Conservation (phyloP, 2,329 filamentous ascomycete species). For the Periconia digitata region DNA sequence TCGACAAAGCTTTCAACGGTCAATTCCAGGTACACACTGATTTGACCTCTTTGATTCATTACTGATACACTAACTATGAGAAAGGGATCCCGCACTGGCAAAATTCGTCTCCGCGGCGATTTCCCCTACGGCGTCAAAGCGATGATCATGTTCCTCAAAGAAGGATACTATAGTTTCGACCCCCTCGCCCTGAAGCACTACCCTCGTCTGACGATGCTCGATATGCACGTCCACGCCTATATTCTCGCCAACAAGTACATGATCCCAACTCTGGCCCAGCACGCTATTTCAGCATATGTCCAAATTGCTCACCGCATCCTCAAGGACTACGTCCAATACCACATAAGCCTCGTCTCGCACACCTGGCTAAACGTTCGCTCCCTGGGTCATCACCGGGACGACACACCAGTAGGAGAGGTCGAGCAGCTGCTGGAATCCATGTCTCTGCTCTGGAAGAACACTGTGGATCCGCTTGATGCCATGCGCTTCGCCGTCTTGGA, state of each 20-base stretch:
- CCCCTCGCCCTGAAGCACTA: conserved; percentile 6
- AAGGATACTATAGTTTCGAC: conserved; percentile 20
- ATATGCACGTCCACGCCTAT: conserved; percentile 30
- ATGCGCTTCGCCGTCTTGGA: conserved; percentile 19
- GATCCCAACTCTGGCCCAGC: conserved; percentile 11
- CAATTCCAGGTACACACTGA: neutral
- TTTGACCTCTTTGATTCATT: neutral
- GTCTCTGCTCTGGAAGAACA: conserved; percentile 26
- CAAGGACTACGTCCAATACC: neutral
- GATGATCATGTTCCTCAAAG: conserved; percentile 18
- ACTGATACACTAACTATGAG: neutral
- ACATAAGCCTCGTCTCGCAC: neutral
- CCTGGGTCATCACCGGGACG: neutral
- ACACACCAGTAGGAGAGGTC: conserved; percentile 3
- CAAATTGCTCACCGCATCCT: conserved; percentile 12
- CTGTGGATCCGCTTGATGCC: conserved; percentile 10
- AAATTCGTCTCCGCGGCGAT: conserved; percentile 1
- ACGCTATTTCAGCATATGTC: conserved; percentile 17
- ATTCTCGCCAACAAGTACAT: conserved; percentile 22
- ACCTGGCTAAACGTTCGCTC: neutral
- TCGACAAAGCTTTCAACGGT: neutral
- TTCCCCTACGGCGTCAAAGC: conserved; percentile 3
- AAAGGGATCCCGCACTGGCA: neutral
- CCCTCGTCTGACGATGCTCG: conserved; percentile 21
- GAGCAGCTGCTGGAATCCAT: conserved; percentile 23